Base-by-base conservation (phyloP, 2,329 filamentous ascomycete species). In the Diaporthe sp. region DNA sequence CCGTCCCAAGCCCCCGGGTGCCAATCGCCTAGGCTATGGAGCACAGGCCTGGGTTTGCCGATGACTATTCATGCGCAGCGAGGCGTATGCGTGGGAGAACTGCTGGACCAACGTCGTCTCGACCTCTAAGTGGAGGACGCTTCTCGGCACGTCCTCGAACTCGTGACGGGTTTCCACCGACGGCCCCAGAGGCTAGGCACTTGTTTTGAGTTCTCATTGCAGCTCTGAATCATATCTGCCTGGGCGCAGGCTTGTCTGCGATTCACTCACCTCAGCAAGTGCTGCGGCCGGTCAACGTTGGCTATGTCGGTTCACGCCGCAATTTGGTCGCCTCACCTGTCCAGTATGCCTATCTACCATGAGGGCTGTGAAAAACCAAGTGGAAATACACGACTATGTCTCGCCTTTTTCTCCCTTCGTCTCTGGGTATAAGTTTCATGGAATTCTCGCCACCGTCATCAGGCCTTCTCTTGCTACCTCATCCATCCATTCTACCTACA, bases 21-120 rank as follows among this genome's bases (percentile, higher is more conserved):
- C 15, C 45, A 38, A 42, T 25, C 8, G 25, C n/a, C 57, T 30
- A 22, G 25, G 35, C 12, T 13, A 35, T 60, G 45, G 25, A 35
- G 45, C 70, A 35, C 45, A 45, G 57, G 25, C 47, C 22, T 45
- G 50, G 35, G 38, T 25, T 33, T 19, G 22, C 69, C 28, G 45
- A 55, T 72, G 70, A 72, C 57, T 72, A 30, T 64, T 67, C 45
- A 25, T 54, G 30, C 58, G 70, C 70, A 72, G 57, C 70, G 57
- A 72, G 70, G 70, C 70, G 45, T 54, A 33, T 45, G 57, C 19
- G 5, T 35, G 15, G 70, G 70, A 55, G 57, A 54, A 54, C 13
- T 54, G 45, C 25, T 40, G 17, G 58, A 25, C 60, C 45, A 54
- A 52, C 45, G 45, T 55, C 35, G 54, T 19, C 25, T n/a, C 57